Evolutionary conservation across 257 asterid species (phyloP).

Genomic region (Ilex aquifolium): DNA sequence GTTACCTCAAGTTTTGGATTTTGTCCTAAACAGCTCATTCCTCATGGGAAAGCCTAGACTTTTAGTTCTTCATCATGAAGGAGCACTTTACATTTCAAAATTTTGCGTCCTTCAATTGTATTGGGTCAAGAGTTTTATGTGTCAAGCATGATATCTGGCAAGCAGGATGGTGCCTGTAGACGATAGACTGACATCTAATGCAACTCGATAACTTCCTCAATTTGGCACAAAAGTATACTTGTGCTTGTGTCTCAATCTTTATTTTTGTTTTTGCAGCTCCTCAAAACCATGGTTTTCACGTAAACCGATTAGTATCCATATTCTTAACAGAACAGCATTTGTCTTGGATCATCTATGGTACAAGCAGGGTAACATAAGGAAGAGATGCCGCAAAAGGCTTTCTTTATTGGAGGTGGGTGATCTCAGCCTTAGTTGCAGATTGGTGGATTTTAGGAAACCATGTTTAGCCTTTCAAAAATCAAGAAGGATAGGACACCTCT

Average conservation of each 20-base stretch:
- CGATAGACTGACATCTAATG: not conserved
- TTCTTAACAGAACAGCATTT: slow-evolving; percentile 30
- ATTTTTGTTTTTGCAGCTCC: slow-evolving; percentile 51
- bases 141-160: no score
- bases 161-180: not conserved
- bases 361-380: slow-evolving; percentile 37
- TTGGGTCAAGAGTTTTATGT: no score
- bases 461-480: slow-evolving; percentile 30
- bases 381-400: slow-evolving; percentile 39
- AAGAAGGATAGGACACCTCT: slow-evolving; percentile 38
- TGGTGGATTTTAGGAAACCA: slow-evolving; percentile 31
- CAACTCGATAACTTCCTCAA: no score
- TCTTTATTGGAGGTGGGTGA: slow-evolving; percentile 31
- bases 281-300: slow-evolving; percentile 44
- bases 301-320: slow-evolving; percentile 39
- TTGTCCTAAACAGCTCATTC: no score
- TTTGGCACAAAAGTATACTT: no score
- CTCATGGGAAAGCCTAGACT: no score
- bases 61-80: no score
- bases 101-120: no score
- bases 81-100: no score
- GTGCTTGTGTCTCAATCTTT: slow-evolving; percentile 22
- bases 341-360: slow-evolving; percentile 34
- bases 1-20: no score
- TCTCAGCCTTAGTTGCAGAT: slow-evolving; percentile 26